Evolutionary conservation across 1,284 basidiomycete genomes (phyloP), one percentile per base, ranked within the genome.

Genomic region (Gomphus bonarii): DNA sequence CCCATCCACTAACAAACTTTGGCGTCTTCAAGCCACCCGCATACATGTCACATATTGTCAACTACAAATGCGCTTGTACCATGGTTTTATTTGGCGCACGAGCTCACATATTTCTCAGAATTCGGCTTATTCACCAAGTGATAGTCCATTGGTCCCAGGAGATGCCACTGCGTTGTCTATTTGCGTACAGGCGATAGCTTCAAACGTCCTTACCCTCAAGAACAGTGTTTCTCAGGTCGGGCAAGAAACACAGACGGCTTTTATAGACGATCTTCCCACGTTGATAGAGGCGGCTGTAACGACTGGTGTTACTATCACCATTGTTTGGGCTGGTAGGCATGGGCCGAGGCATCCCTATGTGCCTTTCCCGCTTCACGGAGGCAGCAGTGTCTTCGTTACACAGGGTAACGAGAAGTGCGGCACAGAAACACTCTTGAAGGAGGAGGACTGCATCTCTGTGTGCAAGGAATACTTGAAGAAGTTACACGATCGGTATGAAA

Each of bases 11-110:
- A 2, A 31, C 11, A 33, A 18, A 4, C 5, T 14, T 14, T 51
- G 50, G 50, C 50, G 18, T 18, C 14, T 33, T 22, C 50, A 51
- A 3, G n/a, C 33, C 33, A 51, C 33, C 22, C 18, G 36, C 33
- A 12, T 51, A 7, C 50, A 38, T 25, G 22, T 51, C 20, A 51
- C n/a, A 38, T 51, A 36, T 16, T 16, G 22, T 38, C 18, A n/a
- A 16, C 33, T 51, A n/a, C 50, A 40, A 22, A 51, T 51, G 50
- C 50, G 38, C 18, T 25, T 51, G 18, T 51, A 51, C 33, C 50
- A 40, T 22, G 22, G 33, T 28, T 3, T 38, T 40, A 51, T 51
- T 11, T 20, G 16, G 50, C 9, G 11, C 9, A 38, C 11, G 22
- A 25, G 11, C 3, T 9, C 31, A 35, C n/a, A 7, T 12, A 14